A percentile compares a stretch with the other conserved stretches of the same genome.
Conservation (phyloP, 2,329 filamentous ascomycete genomes). For the Claviceps spartinae region DNA sequence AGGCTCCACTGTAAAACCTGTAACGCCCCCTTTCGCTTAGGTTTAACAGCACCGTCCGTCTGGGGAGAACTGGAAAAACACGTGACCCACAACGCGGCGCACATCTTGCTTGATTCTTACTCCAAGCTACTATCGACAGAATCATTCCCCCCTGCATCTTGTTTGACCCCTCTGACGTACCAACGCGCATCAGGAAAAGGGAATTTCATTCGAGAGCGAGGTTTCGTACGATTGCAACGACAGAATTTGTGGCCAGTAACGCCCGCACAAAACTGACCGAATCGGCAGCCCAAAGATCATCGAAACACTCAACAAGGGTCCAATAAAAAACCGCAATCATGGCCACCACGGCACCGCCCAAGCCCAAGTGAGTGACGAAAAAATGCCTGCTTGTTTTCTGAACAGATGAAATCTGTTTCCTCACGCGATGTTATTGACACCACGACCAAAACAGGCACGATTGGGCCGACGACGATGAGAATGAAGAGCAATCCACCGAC, state of each 20-base stretch:
- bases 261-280: conserved; percentile 5
- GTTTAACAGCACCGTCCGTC: too few relatives aligned
- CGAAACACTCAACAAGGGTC: background rate
- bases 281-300: background rate
- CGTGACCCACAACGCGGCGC: too few relatives aligned
- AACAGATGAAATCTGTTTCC: too few relatives aligned
- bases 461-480: conserved; percentile 94
- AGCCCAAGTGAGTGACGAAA: conserved; percentile 25
- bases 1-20: too few relatives aligned
- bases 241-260: conserved; percentile 12
- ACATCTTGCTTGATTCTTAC: too few relatives aligned
- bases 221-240: conserved; percentile 25
- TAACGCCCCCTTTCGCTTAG: too few relatives aligned
- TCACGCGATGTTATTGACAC: conserved; percentile 18
- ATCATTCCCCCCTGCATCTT: too few relatives aligned
- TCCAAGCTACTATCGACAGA: too few relatives aligned
- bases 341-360: conserved; percentile 25
- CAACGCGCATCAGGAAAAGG: conserved; percentile 24
- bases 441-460: conserved; percentile 42
- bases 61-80: too few relatives aligned
- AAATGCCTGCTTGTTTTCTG: background rate
- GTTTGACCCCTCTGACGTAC: too few relatives aligned
- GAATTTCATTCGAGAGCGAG: conserved; percentile 23
- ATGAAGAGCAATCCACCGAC: conserved; percentile 53
- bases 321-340: conserved; percentile 16